Percentiles rank a stretch among this genome's conserved stretches.
Evolutionary conservation across 83 land plant genomes (phyloP).

Genomic region (Picea abies): DNA sequence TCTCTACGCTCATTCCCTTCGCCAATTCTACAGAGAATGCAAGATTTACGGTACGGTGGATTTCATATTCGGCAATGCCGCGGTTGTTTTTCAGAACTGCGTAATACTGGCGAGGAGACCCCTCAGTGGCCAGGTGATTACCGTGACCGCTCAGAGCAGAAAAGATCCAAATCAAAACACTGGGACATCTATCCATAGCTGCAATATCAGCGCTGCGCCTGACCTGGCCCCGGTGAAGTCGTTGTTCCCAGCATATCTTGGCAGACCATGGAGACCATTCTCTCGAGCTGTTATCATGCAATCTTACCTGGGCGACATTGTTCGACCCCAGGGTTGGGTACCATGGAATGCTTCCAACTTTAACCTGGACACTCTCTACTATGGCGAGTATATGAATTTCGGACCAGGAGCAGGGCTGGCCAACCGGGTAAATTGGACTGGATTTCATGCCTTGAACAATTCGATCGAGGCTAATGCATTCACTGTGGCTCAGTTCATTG

Average conservation of each 20-base stretch:
- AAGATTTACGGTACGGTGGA: constrained; percentile 30
- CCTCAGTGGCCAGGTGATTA: neutral
- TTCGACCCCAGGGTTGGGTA: neutral
- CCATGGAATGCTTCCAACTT: constrained; percentile 9
- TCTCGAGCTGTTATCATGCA: constrained; percentile 14
- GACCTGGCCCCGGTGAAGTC: neutral
- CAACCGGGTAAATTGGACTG: constrained; percentile 51
- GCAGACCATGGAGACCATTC: constrained; percentile 7
- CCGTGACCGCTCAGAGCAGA: neutral
- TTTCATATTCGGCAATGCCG: constrained; percentile 42
- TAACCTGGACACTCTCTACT: constrained; percentile 19
- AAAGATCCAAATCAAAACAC: neutral
- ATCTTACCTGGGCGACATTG: neutral
- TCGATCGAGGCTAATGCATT: constrained; percentile 37
- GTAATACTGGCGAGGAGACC: constrained; percentile 15
- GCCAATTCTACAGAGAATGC: constrained; percentile 48
- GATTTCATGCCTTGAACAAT: constrained; percentile 30
- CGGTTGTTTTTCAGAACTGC: constrained; percentile 33
- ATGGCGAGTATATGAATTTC: constrained; percentile 55
- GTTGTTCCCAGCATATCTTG: neutral
- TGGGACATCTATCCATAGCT: neutral
- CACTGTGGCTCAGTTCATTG: constrained; percentile 53
- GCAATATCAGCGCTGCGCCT: neutral
- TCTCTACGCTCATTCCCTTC: constrained; percentile 35
- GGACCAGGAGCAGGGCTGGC: constrained; percentile 53